phyloP scores from a whole-genome alignment of 1,284 basidiomycete genomes.

The Fomes fomentarius region DNA sequence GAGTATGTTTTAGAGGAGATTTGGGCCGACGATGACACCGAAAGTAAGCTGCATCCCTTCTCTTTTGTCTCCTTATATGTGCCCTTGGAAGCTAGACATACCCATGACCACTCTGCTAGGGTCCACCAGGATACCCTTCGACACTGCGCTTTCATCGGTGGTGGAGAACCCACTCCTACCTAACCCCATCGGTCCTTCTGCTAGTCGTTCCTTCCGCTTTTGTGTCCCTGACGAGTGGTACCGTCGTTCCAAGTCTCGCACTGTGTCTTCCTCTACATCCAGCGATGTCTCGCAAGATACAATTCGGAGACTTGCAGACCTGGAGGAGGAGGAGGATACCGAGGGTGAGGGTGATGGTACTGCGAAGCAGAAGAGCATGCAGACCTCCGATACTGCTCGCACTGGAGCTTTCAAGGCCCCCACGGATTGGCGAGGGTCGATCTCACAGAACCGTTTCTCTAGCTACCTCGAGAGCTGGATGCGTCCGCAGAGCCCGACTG shows the following conservation, averaged over 20 bases:
- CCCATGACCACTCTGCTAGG: conserved; percentile 12
- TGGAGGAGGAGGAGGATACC: conserved; percentile 55
- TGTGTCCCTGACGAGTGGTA: conserved; percentile 83
- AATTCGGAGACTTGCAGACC: conserved; percentile 49
- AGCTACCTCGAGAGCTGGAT: conserved; percentile 69
- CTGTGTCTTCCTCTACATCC: conserved; percentile 43
- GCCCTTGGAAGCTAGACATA: no score
- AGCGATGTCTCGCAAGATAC: conserved; percentile 55
- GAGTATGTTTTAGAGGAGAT: conserved; percentile 74
- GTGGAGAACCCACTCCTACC: conserved; percentile 43
- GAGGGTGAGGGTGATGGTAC: conserved; percentile 61
- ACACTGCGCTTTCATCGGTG: conserved; percentile 37
- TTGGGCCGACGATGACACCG: conserved; percentile 48
- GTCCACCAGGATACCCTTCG: conserved; percentile 28
- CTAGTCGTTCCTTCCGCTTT: conserved; percentile 53
- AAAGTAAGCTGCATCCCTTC: conserved; percentile 45
- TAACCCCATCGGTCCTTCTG: conserved; percentile 41
- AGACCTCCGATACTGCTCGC: conserved; percentile 22
- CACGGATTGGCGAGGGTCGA: conserved; percentile 48
- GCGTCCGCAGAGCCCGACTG: conserved; percentile 41
- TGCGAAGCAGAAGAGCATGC: conserved; percentile 50
- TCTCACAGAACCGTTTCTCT: conserved; percentile 64
- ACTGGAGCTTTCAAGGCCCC: conserved; percentile 29
- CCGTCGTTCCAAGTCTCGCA: conserved; percentile 63
- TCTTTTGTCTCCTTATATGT: background rate